These are phyloP conservation scores for Ascosphaera apis DNA, from an alignment of 2,329 filamentous ascomycete species.

Conservation along the genomic window DNA sequence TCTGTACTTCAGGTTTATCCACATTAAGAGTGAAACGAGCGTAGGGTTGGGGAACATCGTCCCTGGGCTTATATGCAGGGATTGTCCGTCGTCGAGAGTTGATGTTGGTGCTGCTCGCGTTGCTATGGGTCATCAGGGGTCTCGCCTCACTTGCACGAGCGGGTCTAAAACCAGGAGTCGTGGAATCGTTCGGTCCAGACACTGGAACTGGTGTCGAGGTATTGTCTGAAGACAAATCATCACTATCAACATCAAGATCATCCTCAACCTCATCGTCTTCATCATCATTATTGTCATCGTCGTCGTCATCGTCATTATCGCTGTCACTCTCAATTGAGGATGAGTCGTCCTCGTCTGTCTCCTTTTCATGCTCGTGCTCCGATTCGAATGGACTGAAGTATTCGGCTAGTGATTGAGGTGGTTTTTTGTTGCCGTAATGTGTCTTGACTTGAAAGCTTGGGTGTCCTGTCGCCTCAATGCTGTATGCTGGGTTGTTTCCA, in stretches of 20 bases:
- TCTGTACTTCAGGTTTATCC: slow-evolving; percentile 62
- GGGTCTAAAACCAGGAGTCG: slow-evolving; percentile 9
- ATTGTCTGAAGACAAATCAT: slow-evolving; percentile 8
- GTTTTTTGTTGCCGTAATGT: neutral
- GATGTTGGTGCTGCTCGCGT: slow-evolving; percentile 28
- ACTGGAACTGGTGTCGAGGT: slow-evolving; percentile 5
- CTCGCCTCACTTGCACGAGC: neutral
- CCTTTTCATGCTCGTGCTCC: neutral
- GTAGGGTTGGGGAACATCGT: slow-evolving; percentile 42
- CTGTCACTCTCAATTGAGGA: slow-evolving; percentile 13
- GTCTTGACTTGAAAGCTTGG: neutral
- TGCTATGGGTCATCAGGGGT: slow-evolving; percentile 7
- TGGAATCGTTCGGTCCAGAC: slow-evolving; percentile 13
- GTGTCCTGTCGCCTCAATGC: neutral
- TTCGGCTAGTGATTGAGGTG: neutral
- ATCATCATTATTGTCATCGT: slow-evolving; percentile 16
- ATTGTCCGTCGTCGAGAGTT: neutral
- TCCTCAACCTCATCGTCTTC: slow-evolving; percentile 9
- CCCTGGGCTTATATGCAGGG: slow-evolving; percentile 2
- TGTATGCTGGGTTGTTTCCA: neutral
- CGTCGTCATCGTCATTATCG: slow-evolving; percentile 14
- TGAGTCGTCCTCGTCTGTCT: slow-evolving; percentile 6
- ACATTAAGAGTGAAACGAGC: slow-evolving; percentile 67
- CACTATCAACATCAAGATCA: slow-evolving; percentile 9
- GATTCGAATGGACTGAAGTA: slow-evolving; percentile 4